phyloP scores from a whole-genome alignment of 371 early-diverging fungal species.

The Vairimorpha apis region DNA sequence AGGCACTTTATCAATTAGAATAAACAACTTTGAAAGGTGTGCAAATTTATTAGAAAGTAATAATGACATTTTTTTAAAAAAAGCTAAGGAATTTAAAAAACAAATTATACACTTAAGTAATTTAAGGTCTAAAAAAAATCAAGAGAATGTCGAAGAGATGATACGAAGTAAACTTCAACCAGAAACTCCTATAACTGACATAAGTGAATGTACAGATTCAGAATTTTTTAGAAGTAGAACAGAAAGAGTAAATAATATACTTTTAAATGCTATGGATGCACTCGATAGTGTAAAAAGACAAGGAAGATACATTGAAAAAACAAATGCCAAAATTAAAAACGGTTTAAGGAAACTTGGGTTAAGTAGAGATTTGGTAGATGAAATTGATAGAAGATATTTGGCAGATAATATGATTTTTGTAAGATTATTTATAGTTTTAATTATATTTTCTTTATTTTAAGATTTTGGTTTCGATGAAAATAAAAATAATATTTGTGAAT shows the following conservation, averaged over 20 bases:
- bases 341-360: constrained; percentile 47
- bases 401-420: constrained; percentile 51
- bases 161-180: constrained; percentile 3
- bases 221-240: constrained; percentile 42
- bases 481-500: background rate
- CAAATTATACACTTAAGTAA: constrained; percentile 15
- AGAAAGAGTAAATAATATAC: constrained; percentile 39
- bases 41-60: background rate
- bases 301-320: constrained; percentile 42
- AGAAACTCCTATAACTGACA: constrained; percentile 19
- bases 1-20: constrained; percentile 38
- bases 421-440: constrained; percentile 35
- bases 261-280: constrained; percentile 41
- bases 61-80: background rate
- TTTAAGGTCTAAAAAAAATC: constrained; percentile 9
- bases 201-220: constrained; percentile 8
- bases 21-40: constrained; percentile 40
- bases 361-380: constrained; percentile 33
- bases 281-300: constrained; percentile 49
- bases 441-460: constrained; percentile 50
- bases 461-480: constrained; percentile 47
- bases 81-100: constrained; percentile 23
- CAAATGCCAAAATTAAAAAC: constrained; percentile 34
- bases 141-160: constrained; percentile 34
- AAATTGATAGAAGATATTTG: constrained; percentile 50